Evolutionary conservation across 371 early-diverging fungal species (phyloP), one percentile per base, ranked within the genome.

Genomic region (Lichtheimia ramosa): DNA sequence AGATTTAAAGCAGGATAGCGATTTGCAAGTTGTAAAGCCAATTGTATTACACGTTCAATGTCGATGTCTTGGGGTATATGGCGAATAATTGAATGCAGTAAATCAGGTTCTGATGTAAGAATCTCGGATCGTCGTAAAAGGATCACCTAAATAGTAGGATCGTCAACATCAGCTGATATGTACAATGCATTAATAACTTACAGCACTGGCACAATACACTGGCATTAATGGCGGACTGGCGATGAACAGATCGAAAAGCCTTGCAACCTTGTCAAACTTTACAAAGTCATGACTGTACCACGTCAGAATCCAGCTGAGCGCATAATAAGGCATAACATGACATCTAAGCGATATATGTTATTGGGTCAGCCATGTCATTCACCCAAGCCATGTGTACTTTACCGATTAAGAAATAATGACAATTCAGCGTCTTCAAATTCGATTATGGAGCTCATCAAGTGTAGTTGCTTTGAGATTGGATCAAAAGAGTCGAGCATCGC

Each of bases 231-330:
- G 90, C 46, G 84, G 82, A 62, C 83, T 84, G 20, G 88, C 81
- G 2, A 95, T 68, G 24, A 94, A 86, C 34, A 92, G 72, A 63
- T 95, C 94, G 64, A 86, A 92, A 12, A 95, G 66, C 18, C 94
- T 83, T 41, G 85, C 71, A 21, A 89, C 75, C 40, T 78, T 80
- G 43, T 68, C 70, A 48, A 89, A 82, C 61, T 79, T 76, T 24
- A 71, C 69, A 41, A 94, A 59, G 64, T 93, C 88, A 66, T 95
- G 95, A 21, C 90, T 86, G 63, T 85, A 91, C 95, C 95, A 95
- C 12, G 94, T 92, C 42, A 94, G 70, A 43, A 93, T 75, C 94
- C 94, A 94, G 63, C 89, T 88, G 41, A 95, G 65, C 13, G 89
- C 89, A 70, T 90, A 95, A 65, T 88, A 91, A 15, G 93, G 91